These are phyloP conservation scores for Xylaria cubensis DNA, from an alignment of 495 filamentous ascomycete species.

Conservation along the genomic window DNA sequence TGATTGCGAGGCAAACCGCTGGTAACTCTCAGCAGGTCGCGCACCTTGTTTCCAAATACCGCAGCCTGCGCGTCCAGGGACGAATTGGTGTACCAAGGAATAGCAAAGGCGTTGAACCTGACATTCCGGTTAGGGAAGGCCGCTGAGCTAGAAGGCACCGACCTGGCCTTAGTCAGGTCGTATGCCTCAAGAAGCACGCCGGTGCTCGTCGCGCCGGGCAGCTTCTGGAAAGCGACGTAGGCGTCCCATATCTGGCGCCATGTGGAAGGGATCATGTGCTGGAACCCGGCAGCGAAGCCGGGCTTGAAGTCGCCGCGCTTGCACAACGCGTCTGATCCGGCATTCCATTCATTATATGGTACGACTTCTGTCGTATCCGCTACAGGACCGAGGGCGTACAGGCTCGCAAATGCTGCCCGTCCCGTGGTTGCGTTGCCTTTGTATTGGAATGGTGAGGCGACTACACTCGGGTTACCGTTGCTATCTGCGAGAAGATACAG, in stretches of 20 bases:
- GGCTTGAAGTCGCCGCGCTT: slow-evolving; percentile 42
- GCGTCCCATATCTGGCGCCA: slow-evolving; percentile 38
- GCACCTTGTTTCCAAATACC: slow-evolving; percentile 33
- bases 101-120: slow-evolving; percentile 36
- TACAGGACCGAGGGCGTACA: slow-evolving; percentile 39
- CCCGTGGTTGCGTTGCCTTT: slow-evolving; percentile 29
- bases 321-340: slow-evolving; percentile 39
- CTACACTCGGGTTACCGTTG: slow-evolving; percentile 28
- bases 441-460: slow-evolving; percentile 37
- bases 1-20: slow-evolving; percentile 27
- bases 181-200: slow-evolving; percentile 51
- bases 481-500: slow-evolving; percentile 14
- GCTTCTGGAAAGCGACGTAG: slow-evolving; percentile 34
- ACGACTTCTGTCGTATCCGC: slow-evolving; percentile 34
- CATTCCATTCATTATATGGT: slow-evolving; percentile 42
- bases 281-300: slow-evolving; percentile 35
- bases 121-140: slow-evolving; percentile 48
- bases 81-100: slow-evolving; percentile 41
- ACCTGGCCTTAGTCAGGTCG: slow-evolving; percentile 40
- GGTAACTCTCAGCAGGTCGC: slow-evolving; percentile 28
- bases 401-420: slow-evolving; percentile 33
- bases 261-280: slow-evolving; percentile 31
- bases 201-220: slow-evolving; percentile 41
- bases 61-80: slow-evolving; percentile 35
- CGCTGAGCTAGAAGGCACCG: slow-evolving; percentile 33